A percentile compares a stretch with the other conserved stretches of the same genome.
These are phyloP conservation scores for Colletotrichum acutatum DNA, from an alignment of 2,329 filamentous ascomycete species.

Conservation along the genomic window DNA sequence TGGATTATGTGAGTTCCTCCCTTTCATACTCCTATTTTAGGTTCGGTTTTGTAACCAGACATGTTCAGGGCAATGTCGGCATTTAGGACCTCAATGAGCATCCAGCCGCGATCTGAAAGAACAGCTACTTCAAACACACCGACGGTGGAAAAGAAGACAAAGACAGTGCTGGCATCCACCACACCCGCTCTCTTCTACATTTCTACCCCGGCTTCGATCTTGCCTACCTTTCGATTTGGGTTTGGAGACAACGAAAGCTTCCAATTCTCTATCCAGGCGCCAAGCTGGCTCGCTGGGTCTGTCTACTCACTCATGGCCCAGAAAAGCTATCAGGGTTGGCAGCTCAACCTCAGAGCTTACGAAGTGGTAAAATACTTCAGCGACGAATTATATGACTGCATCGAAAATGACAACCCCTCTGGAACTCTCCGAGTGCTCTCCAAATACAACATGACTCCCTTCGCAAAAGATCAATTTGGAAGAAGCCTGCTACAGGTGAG, in stretches of 20 bases:
- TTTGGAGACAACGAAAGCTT: background rate
- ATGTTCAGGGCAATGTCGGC: background rate
- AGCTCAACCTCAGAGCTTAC: background rate
- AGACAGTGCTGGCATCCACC: background rate
- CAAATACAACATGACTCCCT: background rate
- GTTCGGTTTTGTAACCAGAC: background rate
- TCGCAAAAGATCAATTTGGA: rapidly evolving
- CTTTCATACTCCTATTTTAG: background rate
- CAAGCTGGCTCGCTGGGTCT: background rate
- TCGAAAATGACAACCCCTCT: background rate
- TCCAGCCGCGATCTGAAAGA: background rate
- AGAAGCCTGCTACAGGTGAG: background rate
- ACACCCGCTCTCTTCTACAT: background rate
- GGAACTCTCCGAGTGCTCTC: background rate
- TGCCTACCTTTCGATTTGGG: background rate
- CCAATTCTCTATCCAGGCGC: background rate
- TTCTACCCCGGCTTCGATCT: background rate
- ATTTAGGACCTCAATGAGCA: background rate
- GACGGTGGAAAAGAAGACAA: background rate
- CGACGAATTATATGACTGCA: rapidly evolving
- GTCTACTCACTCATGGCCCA: background rate
- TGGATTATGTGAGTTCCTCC: background rate
- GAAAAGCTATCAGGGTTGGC: slow-evolving; percentile 1
- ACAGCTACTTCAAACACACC: background rate
- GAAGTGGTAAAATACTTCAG: background rate